phyloP scores from a whole-genome alignment of 1,284 basidiomycete genomes.

The Agroathelia rolfsii region DNA sequence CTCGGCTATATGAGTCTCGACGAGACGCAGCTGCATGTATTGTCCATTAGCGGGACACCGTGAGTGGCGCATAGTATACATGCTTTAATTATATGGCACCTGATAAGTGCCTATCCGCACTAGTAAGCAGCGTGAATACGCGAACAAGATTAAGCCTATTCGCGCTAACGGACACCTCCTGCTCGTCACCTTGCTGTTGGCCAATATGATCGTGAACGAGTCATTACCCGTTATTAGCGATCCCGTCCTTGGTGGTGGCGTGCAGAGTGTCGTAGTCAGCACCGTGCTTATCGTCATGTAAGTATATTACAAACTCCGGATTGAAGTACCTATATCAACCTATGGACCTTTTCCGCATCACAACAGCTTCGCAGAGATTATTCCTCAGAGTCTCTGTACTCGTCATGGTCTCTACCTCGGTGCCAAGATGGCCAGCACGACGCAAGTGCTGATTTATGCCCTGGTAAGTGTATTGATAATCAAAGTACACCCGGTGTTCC shows the following conservation, averaged over 20 bases:
- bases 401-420: constrained; percentile 89
- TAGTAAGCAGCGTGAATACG: constrained; percentile 74
- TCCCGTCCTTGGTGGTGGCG: constrained; percentile 77
- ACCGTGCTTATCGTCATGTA: constrained; percentile 83
- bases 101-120: too few relatives aligned
- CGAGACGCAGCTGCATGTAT: constrained; percentile 84
- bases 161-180: constrained; percentile 79
- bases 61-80: constrained; percentile 27
- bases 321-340: too few relatives aligned
- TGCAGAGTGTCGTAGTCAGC: constrained; percentile 73
- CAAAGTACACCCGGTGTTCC: too few relatives aligned
- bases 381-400: constrained; percentile 85
- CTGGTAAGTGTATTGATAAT: constrained; percentile 45
- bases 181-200: constrained; percentile 73
- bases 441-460: constrained; percentile 58
- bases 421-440: constrained; percentile 80
- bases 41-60: constrained; percentile 77
- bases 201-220: constrained; percentile 90
- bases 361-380: constrained; percentile 88
- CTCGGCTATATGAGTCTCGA: constrained; percentile 91
- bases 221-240: constrained; percentile 87
- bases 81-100: constrained; percentile 1
- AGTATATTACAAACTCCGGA: too few relatives aligned
- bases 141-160: constrained; percentile 80
- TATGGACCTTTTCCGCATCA: too few relatives aligned